Conservation (phyloP, 2,329 filamentous ascomycete species). For the Graphilbum ipis-grandicollis region DNA sequence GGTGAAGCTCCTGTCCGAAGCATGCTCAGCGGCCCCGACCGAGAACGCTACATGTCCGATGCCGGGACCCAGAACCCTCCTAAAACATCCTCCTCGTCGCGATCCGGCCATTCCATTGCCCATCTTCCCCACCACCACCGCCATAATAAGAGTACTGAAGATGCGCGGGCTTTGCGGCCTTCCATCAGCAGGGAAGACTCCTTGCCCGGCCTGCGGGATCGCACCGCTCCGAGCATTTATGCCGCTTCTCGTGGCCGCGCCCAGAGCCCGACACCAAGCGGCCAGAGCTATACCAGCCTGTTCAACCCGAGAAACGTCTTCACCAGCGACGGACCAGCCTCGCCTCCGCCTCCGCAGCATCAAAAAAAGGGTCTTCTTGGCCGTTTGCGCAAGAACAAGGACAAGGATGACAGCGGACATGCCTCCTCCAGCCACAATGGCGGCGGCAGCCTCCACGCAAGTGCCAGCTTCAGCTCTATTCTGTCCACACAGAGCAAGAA, state of each 20-base stretch:
- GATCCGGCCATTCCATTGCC: constrained; percentile 41
- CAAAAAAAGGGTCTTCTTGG: constrained; percentile 31
- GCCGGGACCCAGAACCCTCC: constrained; percentile 27
- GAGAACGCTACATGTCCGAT: constrained; percentile 45
- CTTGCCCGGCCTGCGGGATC: constrained; percentile 37
- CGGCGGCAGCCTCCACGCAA: not conserved
- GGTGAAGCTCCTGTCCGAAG: constrained; percentile 63
- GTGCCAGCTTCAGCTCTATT: not conserved
- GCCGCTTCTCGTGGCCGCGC: constrained; percentile 36
- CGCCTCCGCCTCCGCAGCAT: constrained; percentile 33
- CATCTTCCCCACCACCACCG: constrained; percentile 41
- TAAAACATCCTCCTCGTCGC: constrained; percentile 46
- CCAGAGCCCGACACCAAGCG: constrained; percentile 68
- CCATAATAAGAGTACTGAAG: constrained; percentile 55
- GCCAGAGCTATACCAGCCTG: constrained; percentile 28
- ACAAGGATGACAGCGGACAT: constrained; percentile 22
- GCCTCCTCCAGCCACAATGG: constrained; percentile 14
- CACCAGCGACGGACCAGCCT: constrained; percentile 31
- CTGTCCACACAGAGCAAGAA: constrained; percentile 23
- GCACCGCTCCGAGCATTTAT: constrained; percentile 21
- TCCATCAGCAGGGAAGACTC: constrained; percentile 62
- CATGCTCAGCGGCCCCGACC: constrained; percentile 50
- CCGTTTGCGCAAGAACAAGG: constrained; percentile 37
- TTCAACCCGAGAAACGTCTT: not conserved
- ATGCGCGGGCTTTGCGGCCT: constrained; percentile 49